Percentiles rank a stretch among this genome's conserved stretches.
phyloP scores from a whole-genome alignment of 441 rosid species.

The Sinapis alba region DNA sequence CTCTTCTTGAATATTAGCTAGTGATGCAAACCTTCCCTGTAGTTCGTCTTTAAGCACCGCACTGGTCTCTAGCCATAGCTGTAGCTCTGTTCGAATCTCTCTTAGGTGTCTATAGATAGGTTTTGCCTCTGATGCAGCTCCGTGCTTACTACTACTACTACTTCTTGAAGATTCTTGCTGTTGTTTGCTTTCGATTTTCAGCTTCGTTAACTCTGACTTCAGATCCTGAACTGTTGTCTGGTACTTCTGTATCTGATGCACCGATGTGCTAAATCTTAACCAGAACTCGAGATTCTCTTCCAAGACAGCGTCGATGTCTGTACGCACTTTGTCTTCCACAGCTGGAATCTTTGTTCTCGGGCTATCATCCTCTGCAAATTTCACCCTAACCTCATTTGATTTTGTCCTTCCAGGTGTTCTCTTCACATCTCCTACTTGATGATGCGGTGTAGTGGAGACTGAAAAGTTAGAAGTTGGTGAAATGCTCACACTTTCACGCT shows the following conservation, averaged over 20 bases:
- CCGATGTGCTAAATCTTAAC: constrained; percentile 85
- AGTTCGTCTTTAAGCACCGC: constrained; percentile 70
- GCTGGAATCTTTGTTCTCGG: constrained; percentile 40
- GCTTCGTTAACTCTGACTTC: constrained; percentile 54
- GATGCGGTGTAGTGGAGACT: constrained; percentile 43
- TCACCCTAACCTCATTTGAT: constrained; percentile 34
- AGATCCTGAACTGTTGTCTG: constrained; percentile 68
- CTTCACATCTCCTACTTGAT: constrained; percentile 37
- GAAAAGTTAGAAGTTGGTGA: constrained; percentile 44
- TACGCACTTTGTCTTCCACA: constrained; percentile 67
- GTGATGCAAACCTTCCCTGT: constrained; percentile 52
- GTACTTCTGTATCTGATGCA: constrained; percentile 77
- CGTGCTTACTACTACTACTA: constrained; percentile 31
- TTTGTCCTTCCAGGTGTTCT: constrained; percentile 34
- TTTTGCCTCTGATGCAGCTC: constrained; percentile 55
- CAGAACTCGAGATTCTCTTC: constrained; percentile 96
- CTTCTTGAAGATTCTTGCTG: constrained; percentile 32
- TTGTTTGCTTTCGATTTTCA: constrained; percentile 36
- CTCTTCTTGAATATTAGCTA: constrained; percentile 74
- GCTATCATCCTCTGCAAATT: constrained; percentile 26
- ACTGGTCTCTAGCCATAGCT: constrained; percentile 79
- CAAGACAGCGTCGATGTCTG: constrained; percentile 67
- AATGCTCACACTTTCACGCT: constrained; percentile 44
- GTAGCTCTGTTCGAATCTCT: constrained; percentile 74
- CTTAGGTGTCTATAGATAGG: constrained; percentile 74